Percentiles rank a stretch among this genome's conserved stretches.
phyloP scores from a whole-genome alignment of 805 yeast species.

The Lachancea lanzarotensis region DNA sequence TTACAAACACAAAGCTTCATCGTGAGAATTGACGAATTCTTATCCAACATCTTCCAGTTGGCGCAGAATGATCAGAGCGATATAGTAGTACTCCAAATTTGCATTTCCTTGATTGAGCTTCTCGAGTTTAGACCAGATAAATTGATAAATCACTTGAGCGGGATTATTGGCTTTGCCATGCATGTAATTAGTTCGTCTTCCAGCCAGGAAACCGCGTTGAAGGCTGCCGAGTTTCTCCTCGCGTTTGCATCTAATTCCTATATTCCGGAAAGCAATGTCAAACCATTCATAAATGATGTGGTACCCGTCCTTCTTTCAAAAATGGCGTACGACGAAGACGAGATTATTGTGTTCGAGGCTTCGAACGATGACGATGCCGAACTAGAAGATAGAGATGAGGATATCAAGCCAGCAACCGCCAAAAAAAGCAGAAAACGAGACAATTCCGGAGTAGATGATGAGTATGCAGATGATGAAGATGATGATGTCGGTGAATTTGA shows the following conservation, averaged over 20 bases:
- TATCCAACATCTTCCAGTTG: constrained; percentile 57
- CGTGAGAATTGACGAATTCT: constrained; percentile 57
- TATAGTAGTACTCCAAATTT: constrained; percentile 64
- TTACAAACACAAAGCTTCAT: constrained; percentile 60
- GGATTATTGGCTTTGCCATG: constrained; percentile 77
- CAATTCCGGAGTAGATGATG: constrained; percentile 50
- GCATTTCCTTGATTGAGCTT: constrained; percentile 65
- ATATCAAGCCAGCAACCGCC: constrained; percentile 76
- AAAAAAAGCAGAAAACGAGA: constrained; percentile 46
- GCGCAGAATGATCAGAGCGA: constrained; percentile 53
- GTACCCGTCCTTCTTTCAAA: constrained; percentile 72
- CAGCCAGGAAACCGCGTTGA: constrained; percentile 74
- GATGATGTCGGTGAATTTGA: constrained; percentile 43
- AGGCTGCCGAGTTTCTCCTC: constrained; percentile 87
- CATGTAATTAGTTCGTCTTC: constrained; percentile 58
- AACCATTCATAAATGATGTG: constrained; percentile 52
- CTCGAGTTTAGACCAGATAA: constrained; percentile 77
- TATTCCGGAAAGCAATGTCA: constrained; percentile 47
- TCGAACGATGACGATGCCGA: constrained; percentile 63
- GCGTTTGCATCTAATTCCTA: constrained; percentile 59
- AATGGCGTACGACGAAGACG: constrained; percentile 86
- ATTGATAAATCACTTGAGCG: constrained; percentile 69
- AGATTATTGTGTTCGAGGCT: constrained; percentile 56
- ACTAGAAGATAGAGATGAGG: constrained; percentile 79
- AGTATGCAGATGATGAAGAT: constrained; percentile 63